Evolutionary conservation across 768 basidiomycete genomes (phyloP), one percentile per base, ranked within the genome.

Genomic region (Scleroderma bovista): DNA sequence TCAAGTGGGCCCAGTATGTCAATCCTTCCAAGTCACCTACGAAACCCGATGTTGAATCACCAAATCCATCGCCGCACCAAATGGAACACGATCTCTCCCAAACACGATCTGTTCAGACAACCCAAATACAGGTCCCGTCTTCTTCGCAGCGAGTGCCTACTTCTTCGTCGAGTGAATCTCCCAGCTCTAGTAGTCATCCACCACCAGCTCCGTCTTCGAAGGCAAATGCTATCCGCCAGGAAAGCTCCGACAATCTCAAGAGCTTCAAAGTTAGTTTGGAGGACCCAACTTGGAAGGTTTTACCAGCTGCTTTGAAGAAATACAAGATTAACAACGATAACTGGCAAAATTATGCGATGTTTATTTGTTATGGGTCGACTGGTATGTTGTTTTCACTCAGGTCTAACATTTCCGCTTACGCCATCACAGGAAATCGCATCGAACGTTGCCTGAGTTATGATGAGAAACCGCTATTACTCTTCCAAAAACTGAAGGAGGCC

Each of bases 301-400:
- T 99, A 15, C 96, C 96, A 2, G 96, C 96, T 0, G 96, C 96
- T 15, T 73, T 99, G 55, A 97, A 97, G 72, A 98, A 98, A 69
- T 99, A 99, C 68, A 93, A 91, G 63, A 98, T 98, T 70, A 93
- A 95, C 67, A 91, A 91, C 57, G 96, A 98, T 56, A 94, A 90
- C 66, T 99, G 96, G 96, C 87, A 93, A 73, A 90, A 93, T 60
- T 99, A 98, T 72, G 96, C 96, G 24, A 89, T 99, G 86, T 99
- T 99, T 71, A 98, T 99, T 53, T 98, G 95, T 60, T 97, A 95
- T 67, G 95, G 94, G 11, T 85, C 86, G 47, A 75, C 93, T 46
- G 92, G 94, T 93, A 62, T 58, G 79, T 62, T 26, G n/a, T 12
- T 13, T 32, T 40, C 24, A n/a, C 17, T 34, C 43, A 11, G 7